Evolutionary conservation across 2,329 filamentous ascomycete species (phyloP), one percentile per base, ranked within the genome.

Genomic region (Scorias spongiosa): DNA sequence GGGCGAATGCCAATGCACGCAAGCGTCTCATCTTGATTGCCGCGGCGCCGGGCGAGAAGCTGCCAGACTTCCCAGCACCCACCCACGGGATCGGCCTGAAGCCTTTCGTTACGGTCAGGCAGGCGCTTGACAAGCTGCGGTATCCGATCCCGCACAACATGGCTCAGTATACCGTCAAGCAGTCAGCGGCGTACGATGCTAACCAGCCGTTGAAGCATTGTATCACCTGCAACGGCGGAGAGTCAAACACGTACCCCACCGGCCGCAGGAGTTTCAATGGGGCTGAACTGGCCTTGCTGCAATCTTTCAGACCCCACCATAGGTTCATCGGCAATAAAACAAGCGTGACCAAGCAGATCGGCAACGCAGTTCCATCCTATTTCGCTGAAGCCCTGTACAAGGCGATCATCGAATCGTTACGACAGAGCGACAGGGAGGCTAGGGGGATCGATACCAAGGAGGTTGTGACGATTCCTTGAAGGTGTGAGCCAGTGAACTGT

Each of bases 361-460:
- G 83, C 0, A 88, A 89, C 53, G 83, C 82, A 0, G 84, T 88
- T 17, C 80, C 84, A 0, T 76, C 83, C 7, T 17, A 12, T 6
- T 40, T 40, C 11, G 12, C 38, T 20, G 17, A 20, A 28, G 11
- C 14, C 12, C 11, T 40, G 14, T 40, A 18, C 38, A 40, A 17
- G 38, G 5, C 14, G 11, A 15, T 40, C 12, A 40, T 36, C 32
- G 32, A 4, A 15, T 36, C 32, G 12, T 15, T 36, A 12, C 11
- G 15, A 9, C 32, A 15, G 12, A 36, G 32, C 32, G 32, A 36
- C 9, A 36, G n/a, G 32, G 15, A 15, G 15, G 32, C 11, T 9
- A 36, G 9, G 32, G 32, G 20, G 20, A 7, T 26, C 20, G 7
- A 26, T 26, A 7, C 7, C 20, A 26, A 26, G 20, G 20, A 26